Evolutionary conservation across 768 basidiomycete species (phyloP).

Genomic region (Amanita jacksonii): DNA sequence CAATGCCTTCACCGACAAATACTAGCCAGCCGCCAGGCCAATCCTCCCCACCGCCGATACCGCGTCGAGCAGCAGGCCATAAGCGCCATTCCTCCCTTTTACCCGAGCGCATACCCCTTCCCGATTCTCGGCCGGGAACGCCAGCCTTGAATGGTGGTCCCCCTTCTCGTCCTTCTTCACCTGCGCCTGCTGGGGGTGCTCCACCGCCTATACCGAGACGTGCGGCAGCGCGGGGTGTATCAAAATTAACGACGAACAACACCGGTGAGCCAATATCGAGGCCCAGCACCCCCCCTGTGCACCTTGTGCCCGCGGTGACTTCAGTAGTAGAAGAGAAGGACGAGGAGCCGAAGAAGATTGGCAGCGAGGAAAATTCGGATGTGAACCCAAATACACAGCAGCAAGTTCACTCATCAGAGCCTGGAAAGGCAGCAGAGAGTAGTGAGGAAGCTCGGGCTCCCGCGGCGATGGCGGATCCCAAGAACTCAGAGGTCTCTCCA

Average conservation of each 20-base stretch:
- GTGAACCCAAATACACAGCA: too few species aligned
- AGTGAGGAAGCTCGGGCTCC: too few species aligned
- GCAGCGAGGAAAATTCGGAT: too few species aligned
- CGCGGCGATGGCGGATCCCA: too few species aligned
- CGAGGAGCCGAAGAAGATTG: too few species aligned
- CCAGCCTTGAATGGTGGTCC: background rate
- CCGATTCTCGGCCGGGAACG: slow-evolving; percentile 6
- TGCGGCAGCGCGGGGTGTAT: slow-evolving; percentile 3
- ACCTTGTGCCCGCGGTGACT: background rate
- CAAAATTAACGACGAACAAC: background rate
- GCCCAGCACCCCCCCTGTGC: slow-evolving; percentile 1
- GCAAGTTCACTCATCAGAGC: too few species aligned
- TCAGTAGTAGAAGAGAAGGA: background rate
- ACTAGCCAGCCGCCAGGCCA: background rate
- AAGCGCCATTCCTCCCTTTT: slow-evolving; percentile 1
- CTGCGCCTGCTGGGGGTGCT: background rate
- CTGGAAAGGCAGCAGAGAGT: too few species aligned
- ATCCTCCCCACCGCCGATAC: slow-evolving; percentile 1
- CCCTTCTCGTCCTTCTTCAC: slow-evolving; percentile 7
- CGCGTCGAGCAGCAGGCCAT: slow-evolving; percentile 2
- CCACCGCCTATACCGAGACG: slow-evolving; percentile 8
- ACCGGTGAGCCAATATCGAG: slow-evolving; percentile 4
- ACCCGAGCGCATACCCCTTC: slow-evolving; percentile 6
- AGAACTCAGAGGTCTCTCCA: too few species aligned
- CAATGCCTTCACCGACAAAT: background rate